phyloP scores from a whole-genome alignment of 129 eudicot species.

The Chrysanthemum seticuspe region DNA sequence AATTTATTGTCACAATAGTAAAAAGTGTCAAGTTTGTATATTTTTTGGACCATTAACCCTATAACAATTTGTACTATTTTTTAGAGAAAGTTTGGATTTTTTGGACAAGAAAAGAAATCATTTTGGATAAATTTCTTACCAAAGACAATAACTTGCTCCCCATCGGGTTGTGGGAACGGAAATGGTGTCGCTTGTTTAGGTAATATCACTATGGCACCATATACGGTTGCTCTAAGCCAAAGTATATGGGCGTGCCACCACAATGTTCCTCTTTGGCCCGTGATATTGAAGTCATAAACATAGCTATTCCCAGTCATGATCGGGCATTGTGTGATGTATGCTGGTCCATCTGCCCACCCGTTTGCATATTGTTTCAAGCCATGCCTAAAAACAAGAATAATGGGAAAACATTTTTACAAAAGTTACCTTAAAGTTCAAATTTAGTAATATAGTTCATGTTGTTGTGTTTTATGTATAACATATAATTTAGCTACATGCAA shows the following conservation, averaged over 20 bases:
- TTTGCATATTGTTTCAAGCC: conserved; percentile 63
- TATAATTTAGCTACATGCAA: background rate
- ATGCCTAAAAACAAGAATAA: conserved; percentile 43
- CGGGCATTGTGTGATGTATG: too few relatives aligned
- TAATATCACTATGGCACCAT: conserved; percentile 69
- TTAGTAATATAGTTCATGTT: background rate
- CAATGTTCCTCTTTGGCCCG: conserved; percentile 70
- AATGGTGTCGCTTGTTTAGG: conserved; percentile 45
- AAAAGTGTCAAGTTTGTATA: too few relatives aligned
- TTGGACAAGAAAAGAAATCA: background rate
- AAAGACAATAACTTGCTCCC: conserved; percentile 41
- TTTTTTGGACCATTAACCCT: too few relatives aligned
- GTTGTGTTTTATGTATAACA: background rate
- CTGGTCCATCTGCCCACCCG: conserved; percentile 84
- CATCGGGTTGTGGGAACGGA: conserved; percentile 60
- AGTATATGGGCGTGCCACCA: conserved; percentile 86
- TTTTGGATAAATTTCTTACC: conserved; percentile 31
- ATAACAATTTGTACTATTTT: background rate
- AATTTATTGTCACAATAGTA: too few relatives aligned
- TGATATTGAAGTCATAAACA: conserved; percentile 50
- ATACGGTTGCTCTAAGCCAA: conserved; percentile 75
- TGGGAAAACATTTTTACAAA: background rate
- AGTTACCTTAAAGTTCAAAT: background rate
- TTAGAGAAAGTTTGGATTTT: too few relatives aligned
- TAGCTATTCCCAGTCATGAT: conserved; percentile 56